Conservation (phyloP, 495 filamentous ascomycete genomes). For the Bacidia gigantensis region DNA sequence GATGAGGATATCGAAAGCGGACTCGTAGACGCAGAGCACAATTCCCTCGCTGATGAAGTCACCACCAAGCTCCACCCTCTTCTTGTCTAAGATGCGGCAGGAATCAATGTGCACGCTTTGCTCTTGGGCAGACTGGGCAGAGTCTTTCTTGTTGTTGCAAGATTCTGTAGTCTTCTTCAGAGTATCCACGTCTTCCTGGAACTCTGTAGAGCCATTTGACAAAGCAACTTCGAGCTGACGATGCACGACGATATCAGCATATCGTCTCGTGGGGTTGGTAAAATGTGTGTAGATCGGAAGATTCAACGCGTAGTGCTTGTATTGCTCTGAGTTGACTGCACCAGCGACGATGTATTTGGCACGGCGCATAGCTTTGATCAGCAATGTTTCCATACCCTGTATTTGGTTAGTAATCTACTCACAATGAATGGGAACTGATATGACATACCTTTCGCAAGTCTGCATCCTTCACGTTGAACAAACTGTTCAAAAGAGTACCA, state of each 20-base stretch:
- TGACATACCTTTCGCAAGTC: slow-evolving; percentile 62
- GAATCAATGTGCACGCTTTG: slow-evolving; percentile 98
- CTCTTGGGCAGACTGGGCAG: slow-evolving; percentile 91
- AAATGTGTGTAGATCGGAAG: slow-evolving; percentile 94
- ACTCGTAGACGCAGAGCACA: slow-evolving; percentile 95
- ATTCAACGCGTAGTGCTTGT: slow-evolving; percentile 83
- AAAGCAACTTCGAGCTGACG: slow-evolving; percentile 84
- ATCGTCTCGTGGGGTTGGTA: slow-evolving; percentile 88
- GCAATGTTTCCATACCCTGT: slow-evolving; percentile 85
- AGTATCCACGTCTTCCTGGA: slow-evolving; percentile 75
- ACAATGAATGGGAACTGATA: background rate
- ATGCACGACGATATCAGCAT: slow-evolving; percentile 89
- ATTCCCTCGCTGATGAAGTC: slow-evolving; percentile 96
- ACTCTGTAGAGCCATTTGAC: slow-evolving; percentile 70
- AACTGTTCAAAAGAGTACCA: slow-evolving; percentile 76
- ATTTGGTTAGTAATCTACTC: slow-evolving; percentile 11
- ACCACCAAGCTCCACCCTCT: slow-evolving; percentile 66
- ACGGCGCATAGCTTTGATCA: slow-evolving; percentile 86
- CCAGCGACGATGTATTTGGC: slow-evolving; percentile 86
- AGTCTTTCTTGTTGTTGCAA: slow-evolving; percentile 98
- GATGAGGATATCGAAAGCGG: slow-evolving; percentile 95
- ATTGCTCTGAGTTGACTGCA: slow-evolving; percentile 56
- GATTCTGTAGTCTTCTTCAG: slow-evolving; percentile 86
- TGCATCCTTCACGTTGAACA: slow-evolving; percentile 77
- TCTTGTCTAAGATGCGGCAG: slow-evolving; percentile 86